A percentile compares a stretch with the other conserved stretches of the same genome.
Conservation (phyloP, 176 grass and related monocot species). For the Rhynchospora pubera region DNA sequence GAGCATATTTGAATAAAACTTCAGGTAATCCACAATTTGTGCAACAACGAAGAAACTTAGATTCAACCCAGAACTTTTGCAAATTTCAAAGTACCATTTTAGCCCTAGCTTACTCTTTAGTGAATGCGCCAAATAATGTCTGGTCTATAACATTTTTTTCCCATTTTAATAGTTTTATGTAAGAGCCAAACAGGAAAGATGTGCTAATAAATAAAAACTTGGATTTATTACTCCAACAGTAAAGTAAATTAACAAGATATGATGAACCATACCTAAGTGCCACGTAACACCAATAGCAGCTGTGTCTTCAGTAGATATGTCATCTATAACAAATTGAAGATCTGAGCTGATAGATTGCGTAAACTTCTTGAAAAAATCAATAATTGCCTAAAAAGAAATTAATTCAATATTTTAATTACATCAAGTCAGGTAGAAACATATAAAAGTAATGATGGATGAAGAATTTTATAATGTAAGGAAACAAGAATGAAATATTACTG, state of each 20-base stretch:
- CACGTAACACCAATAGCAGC: constrained; percentile 81
- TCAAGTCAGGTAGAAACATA: background rate
- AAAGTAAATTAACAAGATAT: background rate
- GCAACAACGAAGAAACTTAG: no score
- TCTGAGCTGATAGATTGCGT: constrained; percentile 58
- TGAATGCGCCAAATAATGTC: background rate
- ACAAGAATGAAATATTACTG: background rate
- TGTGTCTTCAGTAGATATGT: constrained; percentile 75
- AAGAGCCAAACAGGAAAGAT: background rate
- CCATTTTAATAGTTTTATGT: background rate
- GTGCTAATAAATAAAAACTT: background rate
- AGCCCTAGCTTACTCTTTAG: background rate
- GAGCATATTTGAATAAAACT: background rate
- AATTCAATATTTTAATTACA: background rate
- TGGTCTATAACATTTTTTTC: background rate
- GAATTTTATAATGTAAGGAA: background rate
- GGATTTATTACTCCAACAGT: background rate
- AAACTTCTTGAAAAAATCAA: constrained; percentile 74
- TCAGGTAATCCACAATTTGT: background rate
- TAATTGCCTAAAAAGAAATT: constrained; percentile 26
- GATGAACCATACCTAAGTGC: constrained; percentile 60
- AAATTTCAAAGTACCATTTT: background rate
- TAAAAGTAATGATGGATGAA: background rate
- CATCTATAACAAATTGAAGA: constrained; percentile 86
- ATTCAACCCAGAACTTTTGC: no score